Evolutionary conservation across 2,329 filamentous ascomycete genomes (phyloP), one percentile per base, ranked within the genome.

Genomic region (Rhinocladiella mackenziei): DNA sequence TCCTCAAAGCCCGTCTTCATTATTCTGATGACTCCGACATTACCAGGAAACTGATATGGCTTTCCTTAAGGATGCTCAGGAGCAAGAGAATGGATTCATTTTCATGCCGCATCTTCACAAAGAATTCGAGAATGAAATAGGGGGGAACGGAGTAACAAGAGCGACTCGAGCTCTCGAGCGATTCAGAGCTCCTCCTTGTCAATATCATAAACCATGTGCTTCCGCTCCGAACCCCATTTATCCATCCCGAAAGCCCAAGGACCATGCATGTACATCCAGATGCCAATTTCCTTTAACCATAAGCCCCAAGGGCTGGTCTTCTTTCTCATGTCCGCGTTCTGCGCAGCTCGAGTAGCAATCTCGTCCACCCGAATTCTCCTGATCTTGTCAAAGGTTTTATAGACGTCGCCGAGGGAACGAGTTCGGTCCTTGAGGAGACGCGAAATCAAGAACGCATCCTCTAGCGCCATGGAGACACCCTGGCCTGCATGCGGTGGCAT

Each of bases 191-290:
- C 20, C 20, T 40, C 55, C 32, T 53, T 23, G 14, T 64, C 59
- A 44, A 64, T 55, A 40, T 65, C 61, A 48, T 65, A 65, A 1
- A 54, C 47, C 36, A 63, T 29, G 41, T 60, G 41, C n/a, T 53
- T 53, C 41, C 61, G 55, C 17, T 45, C 43, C 11, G 53, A 18
- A 14, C 54, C 56, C 31, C 41, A 42, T 18, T 54, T 55, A 17
- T 58, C 51, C 25, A 57, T 33, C 1, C 56, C 55, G 9, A 62
- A 41, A 11, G 45, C 46, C 33, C 42, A 40, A 19, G 48, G 54
- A 2, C 57, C 23, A 28, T 42, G 52, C 19, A 58, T 38, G 3
- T 26, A 39, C 17, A 48, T 18, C 9, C 48, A 53, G 13, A 58
- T 22, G 5, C 35, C 41, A 5, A 50, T 25, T 40, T 64, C 60